These are phyloP conservation scores for Fusarium graminum DNA, from an alignment of 2,329 filamentous ascomycete species.

Conservation along the genomic window DNA sequence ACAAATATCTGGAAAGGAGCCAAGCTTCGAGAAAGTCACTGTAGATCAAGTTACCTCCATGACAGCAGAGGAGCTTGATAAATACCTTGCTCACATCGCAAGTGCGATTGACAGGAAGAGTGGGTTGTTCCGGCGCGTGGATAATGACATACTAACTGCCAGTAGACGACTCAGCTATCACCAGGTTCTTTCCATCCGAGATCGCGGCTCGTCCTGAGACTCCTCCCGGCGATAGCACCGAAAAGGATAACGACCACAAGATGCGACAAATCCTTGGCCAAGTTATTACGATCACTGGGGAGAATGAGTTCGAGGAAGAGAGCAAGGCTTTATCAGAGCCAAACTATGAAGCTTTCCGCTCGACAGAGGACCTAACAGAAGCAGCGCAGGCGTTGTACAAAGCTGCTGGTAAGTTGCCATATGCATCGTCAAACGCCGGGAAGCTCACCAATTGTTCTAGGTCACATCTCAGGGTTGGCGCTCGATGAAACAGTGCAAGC, in stretches of 20 bases:
- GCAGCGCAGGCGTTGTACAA: constrained; percentile 52
- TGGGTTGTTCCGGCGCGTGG: constrained; percentile 36
- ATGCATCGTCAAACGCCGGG: neutral
- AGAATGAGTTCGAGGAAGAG: constrained; percentile 20
- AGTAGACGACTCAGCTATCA: constrained; percentile 49
- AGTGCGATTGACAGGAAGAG: constrained; percentile 53
- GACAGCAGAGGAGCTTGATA: constrained; percentile 70
- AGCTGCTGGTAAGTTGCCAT: constrained; percentile 49
- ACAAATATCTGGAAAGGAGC: constrained; percentile 22
- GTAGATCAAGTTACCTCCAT: constrained; percentile 74
- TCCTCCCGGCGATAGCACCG: constrained; percentile 40
- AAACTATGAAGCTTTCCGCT: constrained; percentile 52
- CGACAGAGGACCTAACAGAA: constrained; percentile 51
- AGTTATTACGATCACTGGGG: constrained; percentile 24
- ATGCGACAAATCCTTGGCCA: constrained; percentile 41
- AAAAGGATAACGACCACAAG: constrained; percentile 47
- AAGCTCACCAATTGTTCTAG: constrained; percentile 43
- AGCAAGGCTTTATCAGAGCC: constrained; percentile 10
- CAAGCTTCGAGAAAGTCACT: constrained; percentile 65
- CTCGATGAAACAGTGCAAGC: constrained; percentile 53
- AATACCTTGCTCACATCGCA: constrained; percentile 68
- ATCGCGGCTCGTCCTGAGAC: constrained; percentile 33
- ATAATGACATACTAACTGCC: constrained; percentile 19
- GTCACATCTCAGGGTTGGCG: constrained; percentile 52
- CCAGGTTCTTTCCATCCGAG: constrained; percentile 55